These are phyloP conservation scores for Yarrowia sp. DNA, from an alignment of 805 yeast genomes.

Conservation along the genomic window DNA sequence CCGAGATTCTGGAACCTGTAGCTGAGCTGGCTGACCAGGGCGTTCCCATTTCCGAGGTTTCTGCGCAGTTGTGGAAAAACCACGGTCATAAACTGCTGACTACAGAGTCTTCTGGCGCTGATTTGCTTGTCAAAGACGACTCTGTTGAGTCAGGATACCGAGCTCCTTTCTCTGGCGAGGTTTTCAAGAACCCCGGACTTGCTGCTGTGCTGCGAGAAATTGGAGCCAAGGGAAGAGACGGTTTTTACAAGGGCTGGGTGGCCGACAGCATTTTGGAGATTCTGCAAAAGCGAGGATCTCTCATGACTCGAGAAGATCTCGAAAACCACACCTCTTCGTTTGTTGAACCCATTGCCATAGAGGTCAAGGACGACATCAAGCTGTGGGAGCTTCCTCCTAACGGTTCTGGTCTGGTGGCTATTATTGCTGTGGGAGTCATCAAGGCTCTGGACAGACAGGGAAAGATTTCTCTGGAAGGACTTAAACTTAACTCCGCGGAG, in stretches of 20 bases:
- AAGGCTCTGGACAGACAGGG: conserved; percentile 50
- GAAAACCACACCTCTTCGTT: conserved; percentile 54
- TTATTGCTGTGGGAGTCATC: conserved; percentile 65
- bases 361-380: conserved; percentile 41
- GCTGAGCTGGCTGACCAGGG: conserved; percentile 69
- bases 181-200: conserved; percentile 49
- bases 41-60: conserved; percentile 58
- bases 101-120: conserved; percentile 38
- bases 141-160: not conserved
- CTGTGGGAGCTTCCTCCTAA: conserved; percentile 85
- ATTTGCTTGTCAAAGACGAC: conserved; percentile 37
- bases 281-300: conserved; percentile 53
- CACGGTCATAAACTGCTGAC: conserved; percentile 42
- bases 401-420: conserved; percentile 76
- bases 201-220: conserved; percentile 53
- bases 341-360: conserved; percentile 61
- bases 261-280: conserved; percentile 62
- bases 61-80: conserved; percentile 50
- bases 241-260: conserved; percentile 66
- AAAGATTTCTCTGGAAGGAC: conserved; percentile 40
- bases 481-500: conserved; percentile 62
- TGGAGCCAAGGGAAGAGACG: conserved; percentile 57
- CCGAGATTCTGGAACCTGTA: conserved; percentile 45
- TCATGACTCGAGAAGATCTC: conserved; percentile 55
- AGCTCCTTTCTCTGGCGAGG: conserved; percentile 59